Evolutionary conservation across 805 yeast genomes (phyloP).

Genomic region (Suhomyces faveliae): DNA sequence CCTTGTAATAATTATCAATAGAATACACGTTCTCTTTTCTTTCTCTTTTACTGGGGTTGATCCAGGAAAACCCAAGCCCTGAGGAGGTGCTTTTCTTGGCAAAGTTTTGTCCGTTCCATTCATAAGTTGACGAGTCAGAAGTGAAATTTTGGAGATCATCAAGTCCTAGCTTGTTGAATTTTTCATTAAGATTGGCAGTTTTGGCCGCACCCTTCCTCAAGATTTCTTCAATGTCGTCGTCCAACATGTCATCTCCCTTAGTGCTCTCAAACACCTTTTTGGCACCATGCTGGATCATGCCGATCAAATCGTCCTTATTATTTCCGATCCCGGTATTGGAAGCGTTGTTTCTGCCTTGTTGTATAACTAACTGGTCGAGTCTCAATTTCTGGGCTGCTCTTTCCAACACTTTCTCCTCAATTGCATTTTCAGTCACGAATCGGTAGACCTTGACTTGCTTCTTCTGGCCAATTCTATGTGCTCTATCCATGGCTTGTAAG

Average conservation of each 20-base stretch:
- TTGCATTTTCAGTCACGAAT: conserved; percentile 92
- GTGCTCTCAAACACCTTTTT: conserved; percentile 71
- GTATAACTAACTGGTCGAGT: conserved; percentile 91
- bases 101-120: conserved; percentile 92
- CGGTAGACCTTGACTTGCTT: conserved; percentile 92
- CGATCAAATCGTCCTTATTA: conserved; percentile 78
- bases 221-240: conserved; percentile 81
- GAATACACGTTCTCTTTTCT: conserved; percentile 77
- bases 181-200: conserved; percentile 74
- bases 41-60: conserved; percentile 73
- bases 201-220: conserved; percentile 77
- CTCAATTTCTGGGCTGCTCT: conserved; percentile 93
- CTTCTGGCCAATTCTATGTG: conserved; percentile 95
- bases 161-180: conserved; percentile 80
- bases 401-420: conserved; percentile 93
- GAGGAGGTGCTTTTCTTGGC: conserved; percentile 52
- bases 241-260: conserved; percentile 31
- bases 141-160: conserved; percentile 93
- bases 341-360: conserved; percentile 70
- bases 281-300: conserved; percentile 98
- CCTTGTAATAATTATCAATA: conserved; percentile 73
- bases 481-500: conserved; percentile 97
- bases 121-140: conserved; percentile 85
- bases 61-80: conserved; percentile 51
- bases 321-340: conserved; percentile 47